Conservation (phyloP, 192 early-diverging fungal genomes). For the Coemansia sp. region DNA sequence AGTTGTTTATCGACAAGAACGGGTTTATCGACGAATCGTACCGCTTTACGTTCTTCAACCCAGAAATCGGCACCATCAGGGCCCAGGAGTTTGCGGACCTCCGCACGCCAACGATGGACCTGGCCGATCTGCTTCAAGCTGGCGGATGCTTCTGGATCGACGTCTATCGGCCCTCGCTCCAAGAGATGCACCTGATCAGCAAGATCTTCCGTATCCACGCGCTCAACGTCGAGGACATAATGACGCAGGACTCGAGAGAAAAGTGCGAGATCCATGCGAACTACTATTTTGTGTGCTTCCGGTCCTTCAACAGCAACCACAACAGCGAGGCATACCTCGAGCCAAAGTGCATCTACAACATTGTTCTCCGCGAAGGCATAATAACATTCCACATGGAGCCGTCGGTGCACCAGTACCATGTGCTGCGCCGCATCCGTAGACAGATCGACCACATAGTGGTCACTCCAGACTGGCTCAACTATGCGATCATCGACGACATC, state of each 20-base stretch:
- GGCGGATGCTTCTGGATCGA: conserved; percentile 77
- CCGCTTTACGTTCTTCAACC: conserved; percentile 70
- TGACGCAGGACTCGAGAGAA: conserved; percentile 87
- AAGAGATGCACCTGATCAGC: conserved; percentile 65
- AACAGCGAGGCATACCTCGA: conserved; percentile 63
- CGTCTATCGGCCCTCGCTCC: conserved; percentile 61
- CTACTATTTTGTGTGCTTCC: conserved; percentile 92
- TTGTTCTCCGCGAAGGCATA: conserved; percentile 69
- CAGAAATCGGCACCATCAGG: conserved; percentile 63
- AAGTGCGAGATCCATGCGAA: conserved; percentile 75
- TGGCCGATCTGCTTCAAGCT: conserved; percentile 35
- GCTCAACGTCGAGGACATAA: conserved; percentile 88
- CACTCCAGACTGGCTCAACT: conserved; percentile 95
- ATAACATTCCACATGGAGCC: conserved; percentile 85
- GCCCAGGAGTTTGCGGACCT: conserved; percentile 58
- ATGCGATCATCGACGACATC: conserved; percentile 93
- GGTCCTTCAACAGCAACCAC: conserved; percentile 69
- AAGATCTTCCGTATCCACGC: conserved; percentile 76
- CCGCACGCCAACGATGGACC: conserved; percentile 49
- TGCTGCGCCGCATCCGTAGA: conserved; percentile 81
- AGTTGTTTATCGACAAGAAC: conserved; percentile 53
- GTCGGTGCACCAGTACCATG: conserved; percentile 77
- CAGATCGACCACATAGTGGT: conserved; percentile 81
- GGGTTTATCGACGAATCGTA: conserved; percentile 58
- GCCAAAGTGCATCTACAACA: conserved; percentile 65